A percentile compares a stretch with the other conserved stretches of the same genome.
phyloP scores from a whole-genome alignment of 2,329 filamentous ascomycete genomes.

The Podosphaera aphanis region DNA sequence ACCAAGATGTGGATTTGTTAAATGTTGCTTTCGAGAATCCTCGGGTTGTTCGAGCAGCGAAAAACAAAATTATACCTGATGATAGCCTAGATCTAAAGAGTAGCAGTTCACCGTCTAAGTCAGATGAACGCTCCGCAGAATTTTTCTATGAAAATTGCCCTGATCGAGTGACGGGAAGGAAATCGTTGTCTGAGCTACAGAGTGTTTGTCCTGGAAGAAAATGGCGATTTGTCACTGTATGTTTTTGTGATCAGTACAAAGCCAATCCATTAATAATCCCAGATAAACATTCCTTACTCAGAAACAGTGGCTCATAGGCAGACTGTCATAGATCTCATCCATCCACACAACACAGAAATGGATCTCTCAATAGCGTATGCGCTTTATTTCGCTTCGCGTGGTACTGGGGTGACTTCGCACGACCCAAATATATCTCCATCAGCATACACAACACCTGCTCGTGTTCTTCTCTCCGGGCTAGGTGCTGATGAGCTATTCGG shows the following conservation, averaged over 20 bases:
- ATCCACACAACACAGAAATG: conserved; percentile 95
- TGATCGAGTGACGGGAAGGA: conserved; percentile 67
- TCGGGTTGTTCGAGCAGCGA: conserved; percentile 35
- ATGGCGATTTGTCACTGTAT: conserved; percentile 64
- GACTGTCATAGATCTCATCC: conserved; percentile 53
- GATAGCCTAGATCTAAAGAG: no score
- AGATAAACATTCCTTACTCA: conserved; percentile 61
- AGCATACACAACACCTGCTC: conserved; percentile 43
- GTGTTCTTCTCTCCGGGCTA: conserved; percentile 73
- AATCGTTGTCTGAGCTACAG: conserved; percentile 53
- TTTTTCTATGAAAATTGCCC: conserved; percentile 60
- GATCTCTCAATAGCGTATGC: conserved; percentile 84
- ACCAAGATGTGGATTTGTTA: conserved; percentile 59
- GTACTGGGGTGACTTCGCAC: conserved; percentile 22
- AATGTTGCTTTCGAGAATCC: conserved; percentile 97
- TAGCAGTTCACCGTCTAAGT: neutral
- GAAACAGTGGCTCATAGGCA: conserved; percentile 47
- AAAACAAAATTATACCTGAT: conserved; percentile 4
- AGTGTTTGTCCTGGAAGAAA: conserved; percentile 40
- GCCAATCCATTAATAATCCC: conserved; percentile 1
- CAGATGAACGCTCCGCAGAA: neutral
- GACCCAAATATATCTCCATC: conserved; percentile 4
- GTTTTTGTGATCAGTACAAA: conserved; percentile 9
- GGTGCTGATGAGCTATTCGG: conserved; percentile 93
- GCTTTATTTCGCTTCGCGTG: conserved; percentile 82